phyloP scores from a whole-genome alignment of 768 basidiomycete species.

The Trametes maxima region DNA sequence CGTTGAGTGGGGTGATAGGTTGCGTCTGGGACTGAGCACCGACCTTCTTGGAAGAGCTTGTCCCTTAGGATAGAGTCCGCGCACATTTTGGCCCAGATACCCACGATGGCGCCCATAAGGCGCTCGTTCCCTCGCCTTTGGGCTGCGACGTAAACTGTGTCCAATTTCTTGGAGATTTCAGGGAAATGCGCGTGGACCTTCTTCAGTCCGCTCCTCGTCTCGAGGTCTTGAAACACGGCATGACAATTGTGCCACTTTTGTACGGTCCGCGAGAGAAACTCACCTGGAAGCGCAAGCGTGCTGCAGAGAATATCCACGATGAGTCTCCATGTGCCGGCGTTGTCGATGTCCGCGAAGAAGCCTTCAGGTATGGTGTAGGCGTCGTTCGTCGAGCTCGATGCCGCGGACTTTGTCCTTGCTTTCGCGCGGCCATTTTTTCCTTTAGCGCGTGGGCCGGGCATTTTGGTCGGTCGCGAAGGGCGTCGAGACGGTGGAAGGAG shows the following conservation, averaged over 20 bases:
- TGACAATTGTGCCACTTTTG: conserved; percentile 3
- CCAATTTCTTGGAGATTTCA: conserved; percentile 50
- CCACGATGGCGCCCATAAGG: conserved; percentile 57
- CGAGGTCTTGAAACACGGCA: conserved; percentile 45
- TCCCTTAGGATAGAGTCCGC: conserved; percentile 60
- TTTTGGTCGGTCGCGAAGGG: not conserved
- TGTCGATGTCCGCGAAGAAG: conserved; percentile 47
- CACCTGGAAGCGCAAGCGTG: conserved; percentile 57
- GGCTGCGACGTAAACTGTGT: conserved; percentile 44
- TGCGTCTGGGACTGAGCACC: not conserved
- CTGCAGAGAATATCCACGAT: conserved; percentile 51
- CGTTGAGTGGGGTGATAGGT: not conserved
- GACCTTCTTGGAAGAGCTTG: conserved; percentile 61
- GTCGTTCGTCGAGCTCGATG: not conserved
- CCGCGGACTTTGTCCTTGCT: not conserved
- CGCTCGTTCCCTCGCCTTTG: conserved; percentile 46
- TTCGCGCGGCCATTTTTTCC: conserved; percentile 22
- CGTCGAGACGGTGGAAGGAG: not conserved
- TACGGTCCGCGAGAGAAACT: not conserved
- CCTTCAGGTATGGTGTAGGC: conserved; percentile 23
- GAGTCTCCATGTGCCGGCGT: conserved; percentile 50
- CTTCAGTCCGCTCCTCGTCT: conserved; percentile 59
- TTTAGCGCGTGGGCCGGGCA: conserved; percentile 36
- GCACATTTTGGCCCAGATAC: conserved; percentile 66
- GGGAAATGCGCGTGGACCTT: conserved; percentile 63